Percentiles rank a stretch among this genome's conserved stretches.
Evolutionary conservation across 371 early-diverging fungal species (phyloP).

Genomic region (Batrachochytrium dendrobatidis): DNA sequence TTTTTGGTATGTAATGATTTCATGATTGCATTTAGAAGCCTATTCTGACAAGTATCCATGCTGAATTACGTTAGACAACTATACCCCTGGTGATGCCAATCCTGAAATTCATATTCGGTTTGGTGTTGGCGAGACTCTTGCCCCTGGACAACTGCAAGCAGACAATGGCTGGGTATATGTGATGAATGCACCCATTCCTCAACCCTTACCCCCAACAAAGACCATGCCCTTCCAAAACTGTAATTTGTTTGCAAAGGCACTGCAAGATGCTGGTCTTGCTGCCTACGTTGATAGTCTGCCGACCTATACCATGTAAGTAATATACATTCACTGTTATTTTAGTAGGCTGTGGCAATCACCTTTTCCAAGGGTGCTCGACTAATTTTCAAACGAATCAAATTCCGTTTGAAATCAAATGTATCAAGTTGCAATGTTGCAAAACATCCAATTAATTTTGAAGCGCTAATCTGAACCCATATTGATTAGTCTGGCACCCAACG

Average conservation of each 20-base stretch:
- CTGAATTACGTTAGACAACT: not conserved
- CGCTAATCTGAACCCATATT: too few relatives aligned
- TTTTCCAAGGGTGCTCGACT: too few relatives aligned
- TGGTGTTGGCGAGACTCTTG: not conserved
- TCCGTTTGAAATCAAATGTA: too few relatives aligned
- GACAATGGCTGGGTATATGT: not conserved
- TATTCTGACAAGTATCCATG: not conserved
- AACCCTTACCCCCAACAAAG: not conserved
- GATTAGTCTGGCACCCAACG: not conserved
- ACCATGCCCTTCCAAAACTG: not conserved
- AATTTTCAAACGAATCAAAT: too few relatives aligned
- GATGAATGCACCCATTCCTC: not conserved
- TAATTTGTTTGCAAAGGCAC: not conserved
- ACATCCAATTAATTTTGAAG: too few relatives aligned
- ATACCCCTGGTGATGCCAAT: not conserved
- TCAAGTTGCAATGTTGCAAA: too few relatives aligned
- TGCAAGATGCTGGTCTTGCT: not conserved
- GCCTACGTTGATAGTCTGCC: not conserved
- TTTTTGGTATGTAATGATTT: slow-evolving; percentile 3
- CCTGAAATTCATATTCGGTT: slow-evolving; percentile 2
- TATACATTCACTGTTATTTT: too few relatives aligned
- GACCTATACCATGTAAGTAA: not conserved
- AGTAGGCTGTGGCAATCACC: too few relatives aligned
- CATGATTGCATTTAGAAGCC: not conserved
- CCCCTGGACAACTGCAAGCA: not conserved